phyloP scores from a whole-genome alignment of 352 stramenopile genomes.

The Aphanomyces cochlioides region DNA sequence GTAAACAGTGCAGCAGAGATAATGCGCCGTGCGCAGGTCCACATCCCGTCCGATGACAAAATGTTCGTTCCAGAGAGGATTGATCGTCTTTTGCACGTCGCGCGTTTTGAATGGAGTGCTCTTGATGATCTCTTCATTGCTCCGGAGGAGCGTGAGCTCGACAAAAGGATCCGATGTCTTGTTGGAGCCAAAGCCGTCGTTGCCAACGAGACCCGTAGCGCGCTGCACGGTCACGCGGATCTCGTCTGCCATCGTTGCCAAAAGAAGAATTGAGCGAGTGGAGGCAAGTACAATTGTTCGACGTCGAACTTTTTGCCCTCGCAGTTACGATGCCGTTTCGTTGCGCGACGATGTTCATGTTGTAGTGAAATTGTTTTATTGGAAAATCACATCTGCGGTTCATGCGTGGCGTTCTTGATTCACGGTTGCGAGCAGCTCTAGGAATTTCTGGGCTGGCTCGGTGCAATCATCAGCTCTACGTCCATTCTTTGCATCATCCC shows the following conservation, averaged over 20 bases:
- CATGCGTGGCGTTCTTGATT: neutral
- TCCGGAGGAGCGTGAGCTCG: constrained; percentile 64
- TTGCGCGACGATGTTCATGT: constrained; percentile 36
- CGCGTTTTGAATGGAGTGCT: constrained; percentile 56
- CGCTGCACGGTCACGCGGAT: constrained; percentile 20
- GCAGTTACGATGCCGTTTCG: constrained; percentile 38
- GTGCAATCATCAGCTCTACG: neutral
- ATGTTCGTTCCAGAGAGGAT: constrained; percentile 55
- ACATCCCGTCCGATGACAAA: constrained; percentile 61
- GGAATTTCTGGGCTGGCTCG: constrained; percentile 1
- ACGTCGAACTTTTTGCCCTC: neutral
- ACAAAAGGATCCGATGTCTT: constrained; percentile 54
- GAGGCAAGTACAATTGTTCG: neutral
- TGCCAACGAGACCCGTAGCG: constrained; percentile 15
- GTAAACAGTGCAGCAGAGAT: constrained; percentile 47
- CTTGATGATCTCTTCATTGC: constrained; percentile 37
- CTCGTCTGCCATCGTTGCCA: constrained; percentile 4
- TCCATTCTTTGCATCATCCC: constrained; percentile 14
- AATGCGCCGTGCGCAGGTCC: constrained; percentile 64
- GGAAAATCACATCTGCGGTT: neutral
- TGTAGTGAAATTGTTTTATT: neutral
- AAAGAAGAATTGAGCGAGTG: neutral
- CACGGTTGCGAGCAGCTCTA: constrained; percentile 2
- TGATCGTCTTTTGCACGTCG: constrained; percentile 65
- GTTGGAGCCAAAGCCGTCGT: constrained; percentile 25